These are phyloP conservation scores for Scedosporium dehoogii DNA, from an alignment of 2,329 filamentous ascomycete species.

Conservation along the genomic window DNA sequence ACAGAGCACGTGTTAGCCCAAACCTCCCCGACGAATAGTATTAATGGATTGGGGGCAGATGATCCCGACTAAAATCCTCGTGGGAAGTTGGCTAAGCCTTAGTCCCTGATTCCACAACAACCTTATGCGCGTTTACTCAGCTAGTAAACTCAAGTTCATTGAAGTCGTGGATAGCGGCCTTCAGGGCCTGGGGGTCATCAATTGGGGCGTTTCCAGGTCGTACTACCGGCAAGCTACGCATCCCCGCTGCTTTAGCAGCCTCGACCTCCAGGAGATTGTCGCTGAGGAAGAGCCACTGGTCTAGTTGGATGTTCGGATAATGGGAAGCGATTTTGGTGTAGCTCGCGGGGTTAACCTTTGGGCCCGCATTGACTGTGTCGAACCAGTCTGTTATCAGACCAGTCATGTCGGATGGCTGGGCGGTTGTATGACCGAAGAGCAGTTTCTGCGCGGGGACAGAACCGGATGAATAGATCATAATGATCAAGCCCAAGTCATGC, in stretches of 20 bases:
- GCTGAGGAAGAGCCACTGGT: conserved; percentile 66
- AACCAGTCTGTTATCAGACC: conserved; percentile 57
- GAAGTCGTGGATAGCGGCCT: conserved; percentile 25
- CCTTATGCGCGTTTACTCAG: background rate
- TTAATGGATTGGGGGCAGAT: too few relatives aligned
- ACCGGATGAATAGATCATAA: conserved; percentile 76
- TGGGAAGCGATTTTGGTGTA: conserved; percentile 52
- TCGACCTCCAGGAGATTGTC: conserved; percentile 65
- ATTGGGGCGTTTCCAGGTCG: conserved; percentile 63
- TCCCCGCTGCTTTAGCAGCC: conserved; percentile 51
- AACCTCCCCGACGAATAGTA: too few relatives aligned
- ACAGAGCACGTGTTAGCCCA: too few relatives aligned
- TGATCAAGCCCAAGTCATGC: conserved; percentile 41
- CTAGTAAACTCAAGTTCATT: conserved; percentile 5
- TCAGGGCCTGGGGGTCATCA: conserved; percentile 33
- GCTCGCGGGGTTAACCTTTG: conserved; percentile 57
- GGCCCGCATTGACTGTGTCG: conserved; percentile 71
- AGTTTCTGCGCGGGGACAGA: conserved; percentile 74
- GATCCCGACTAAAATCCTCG: too few relatives aligned
- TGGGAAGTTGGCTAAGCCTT: background rate
- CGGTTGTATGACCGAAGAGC: conserved; percentile 59
- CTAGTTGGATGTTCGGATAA: conserved; percentile 32
- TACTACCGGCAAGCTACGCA: conserved; percentile 51
- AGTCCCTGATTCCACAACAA: too few relatives aligned
- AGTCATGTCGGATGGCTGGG: conserved; percentile 48